phyloP scores from a whole-genome alignment of 2,329 filamentous ascomycete genomes.

The Fusarium pseudoanthophilum region DNA sequence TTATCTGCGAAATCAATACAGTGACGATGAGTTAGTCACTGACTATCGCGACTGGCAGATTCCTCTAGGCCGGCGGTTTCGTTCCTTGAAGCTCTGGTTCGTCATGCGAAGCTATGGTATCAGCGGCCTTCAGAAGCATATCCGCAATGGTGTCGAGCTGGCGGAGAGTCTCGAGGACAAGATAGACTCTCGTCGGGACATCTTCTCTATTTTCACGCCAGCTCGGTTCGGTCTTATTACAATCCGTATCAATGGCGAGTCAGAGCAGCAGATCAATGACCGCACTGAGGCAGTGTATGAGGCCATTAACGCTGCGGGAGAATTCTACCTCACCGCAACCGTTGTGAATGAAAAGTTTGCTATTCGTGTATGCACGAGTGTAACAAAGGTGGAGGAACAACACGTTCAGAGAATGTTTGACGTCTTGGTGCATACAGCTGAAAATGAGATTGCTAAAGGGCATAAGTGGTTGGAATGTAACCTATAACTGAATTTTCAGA shows the following conservation, averaged over 20 bases:
- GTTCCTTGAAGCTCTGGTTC: slow-evolving; percentile 94
- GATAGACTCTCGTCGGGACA: slow-evolving; percentile 67
- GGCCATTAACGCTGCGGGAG: slow-evolving; percentile 75
- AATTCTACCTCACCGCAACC: slow-evolving; percentile 85
- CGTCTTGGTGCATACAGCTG: slow-evolving; percentile 71
- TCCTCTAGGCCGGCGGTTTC: slow-evolving; percentile 87
- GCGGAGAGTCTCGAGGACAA: slow-evolving; percentile 76
- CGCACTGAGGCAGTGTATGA: slow-evolving; percentile 82
- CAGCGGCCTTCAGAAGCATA: slow-evolving; percentile 77
- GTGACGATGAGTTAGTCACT: slow-evolving; percentile 84
- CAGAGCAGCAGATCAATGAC: slow-evolving; percentile 67
- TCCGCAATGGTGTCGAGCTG: slow-evolving; percentile 73
- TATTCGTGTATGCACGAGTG: slow-evolving; percentile 81
- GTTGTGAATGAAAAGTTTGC: slow-evolving; percentile 78
- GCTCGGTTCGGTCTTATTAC: slow-evolving; percentile 85
- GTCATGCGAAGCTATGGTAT: slow-evolving; percentile 86
- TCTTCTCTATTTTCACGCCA: slow-evolving; percentile 80
- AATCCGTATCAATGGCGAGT: slow-evolving; percentile 66
- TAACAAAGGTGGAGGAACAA: slow-evolving; percentile 75
- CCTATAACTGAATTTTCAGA: background rate
- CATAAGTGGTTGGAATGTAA: background rate
- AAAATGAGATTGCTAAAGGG: slow-evolving; percentile 49
- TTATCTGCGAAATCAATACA: slow-evolving; percentile 84
- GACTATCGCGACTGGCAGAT: slow-evolving; percentile 99
- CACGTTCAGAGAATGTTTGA: slow-evolving; percentile 80